A percentile compares a stretch with the other conserved stretches of the same genome.
Conservation (phyloP, 202 grass and related monocot species). For the Setaria viridis region DNA sequence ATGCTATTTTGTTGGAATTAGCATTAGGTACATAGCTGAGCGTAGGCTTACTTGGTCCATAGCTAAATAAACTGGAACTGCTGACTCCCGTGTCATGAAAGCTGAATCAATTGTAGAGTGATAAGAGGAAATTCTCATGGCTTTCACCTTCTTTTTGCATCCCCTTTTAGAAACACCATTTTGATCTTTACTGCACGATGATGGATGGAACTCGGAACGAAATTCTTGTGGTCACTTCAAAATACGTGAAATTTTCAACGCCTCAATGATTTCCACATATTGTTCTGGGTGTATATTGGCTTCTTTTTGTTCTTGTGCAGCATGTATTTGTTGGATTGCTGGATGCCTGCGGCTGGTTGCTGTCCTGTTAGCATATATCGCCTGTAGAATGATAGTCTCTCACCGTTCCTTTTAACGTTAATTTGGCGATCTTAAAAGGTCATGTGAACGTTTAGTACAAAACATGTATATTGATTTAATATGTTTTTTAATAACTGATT, state of each 20-base stretch:
- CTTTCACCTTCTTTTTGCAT: not conserved
- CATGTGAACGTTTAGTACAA: too few relatives aligned
- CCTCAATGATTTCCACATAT: not conserved
- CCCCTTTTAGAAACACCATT: not conserved
- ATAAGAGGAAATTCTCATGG: conserved; percentile 37
- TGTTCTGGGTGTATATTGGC: not conserved
- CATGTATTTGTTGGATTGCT: not conserved
- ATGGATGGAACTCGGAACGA: not conserved
- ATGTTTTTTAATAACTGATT: too few relatives aligned
- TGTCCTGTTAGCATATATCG: too few relatives aligned
- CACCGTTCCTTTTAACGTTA: not conserved
- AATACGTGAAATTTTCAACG: not conserved
- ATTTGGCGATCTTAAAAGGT: too few relatives aligned
- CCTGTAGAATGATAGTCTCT: not conserved
- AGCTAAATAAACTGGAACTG: conserved; percentile 53
- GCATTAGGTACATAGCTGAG: conserved; percentile 68
- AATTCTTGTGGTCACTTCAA: not conserved
- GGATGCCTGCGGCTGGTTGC: not conserved
- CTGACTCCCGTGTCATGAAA: conserved; percentile 47
- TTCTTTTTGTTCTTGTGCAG: not conserved
- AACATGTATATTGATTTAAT: too few relatives aligned
- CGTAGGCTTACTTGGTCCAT: conserved; percentile 50
- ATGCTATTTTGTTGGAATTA: conserved; percentile 66
- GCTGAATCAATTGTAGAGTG: conserved; percentile 57
- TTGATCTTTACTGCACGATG: not conserved